Evolutionary conservation across 164 flowering plant genomes (phyloP).

Genomic region (Protea cynaroides): DNA sequence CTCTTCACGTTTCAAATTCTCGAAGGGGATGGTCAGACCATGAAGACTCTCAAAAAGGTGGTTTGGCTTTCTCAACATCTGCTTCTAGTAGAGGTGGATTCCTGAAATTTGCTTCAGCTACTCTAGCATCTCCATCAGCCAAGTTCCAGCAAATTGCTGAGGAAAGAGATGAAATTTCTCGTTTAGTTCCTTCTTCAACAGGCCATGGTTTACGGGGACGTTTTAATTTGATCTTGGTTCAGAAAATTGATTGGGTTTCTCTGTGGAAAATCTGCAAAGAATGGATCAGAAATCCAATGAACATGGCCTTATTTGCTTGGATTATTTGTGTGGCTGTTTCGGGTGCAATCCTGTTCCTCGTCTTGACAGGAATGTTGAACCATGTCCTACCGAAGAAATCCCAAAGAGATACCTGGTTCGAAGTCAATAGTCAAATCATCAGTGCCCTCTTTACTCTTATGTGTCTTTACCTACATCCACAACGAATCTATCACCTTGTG

Average conservation of each 20-base stretch:
- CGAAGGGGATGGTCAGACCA: slow-evolving; percentile 23
- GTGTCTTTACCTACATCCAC: slow-evolving; percentile 90
- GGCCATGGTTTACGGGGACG: slow-evolving; percentile 36
- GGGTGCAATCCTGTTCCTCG: slow-evolving; percentile 78
- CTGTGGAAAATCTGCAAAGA: slow-evolving; percentile 42
- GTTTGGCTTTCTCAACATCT: slow-evolving; percentile 1
- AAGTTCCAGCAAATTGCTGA: slow-evolving; percentile 46
- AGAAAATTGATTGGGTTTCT: slow-evolving; percentile 53
- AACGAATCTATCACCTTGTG: slow-evolving; percentile 67
- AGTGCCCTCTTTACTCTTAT: slow-evolving; percentile 92
- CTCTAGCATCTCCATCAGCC: slow-evolving; percentile 44
- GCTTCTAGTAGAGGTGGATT: slow-evolving; percentile 20
- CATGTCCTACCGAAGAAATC: slow-evolving; percentile 50
- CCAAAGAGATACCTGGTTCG: slow-evolving; percentile 76
- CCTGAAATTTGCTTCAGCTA: slow-evolving; percentile 30
- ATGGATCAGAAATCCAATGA: slow-evolving; percentile 78
- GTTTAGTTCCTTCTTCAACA: slow-evolving; percentile 44
- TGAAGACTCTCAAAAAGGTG: slow-evolving; percentile 14
- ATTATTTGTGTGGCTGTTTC: slow-evolving; percentile 63
- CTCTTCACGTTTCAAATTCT: slow-evolving; percentile 30
- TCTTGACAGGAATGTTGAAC: slow-evolving; percentile 87
- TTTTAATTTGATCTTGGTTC: slow-evolving; percentile 29
- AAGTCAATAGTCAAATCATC: slow-evolving; percentile 89
- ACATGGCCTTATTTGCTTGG: slow-evolving; percentile 79
- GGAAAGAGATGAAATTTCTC: slow-evolving; percentile 59